Conservation (phyloP, 73 alveolate genomes). For the Breviolum minutum region DNA sequence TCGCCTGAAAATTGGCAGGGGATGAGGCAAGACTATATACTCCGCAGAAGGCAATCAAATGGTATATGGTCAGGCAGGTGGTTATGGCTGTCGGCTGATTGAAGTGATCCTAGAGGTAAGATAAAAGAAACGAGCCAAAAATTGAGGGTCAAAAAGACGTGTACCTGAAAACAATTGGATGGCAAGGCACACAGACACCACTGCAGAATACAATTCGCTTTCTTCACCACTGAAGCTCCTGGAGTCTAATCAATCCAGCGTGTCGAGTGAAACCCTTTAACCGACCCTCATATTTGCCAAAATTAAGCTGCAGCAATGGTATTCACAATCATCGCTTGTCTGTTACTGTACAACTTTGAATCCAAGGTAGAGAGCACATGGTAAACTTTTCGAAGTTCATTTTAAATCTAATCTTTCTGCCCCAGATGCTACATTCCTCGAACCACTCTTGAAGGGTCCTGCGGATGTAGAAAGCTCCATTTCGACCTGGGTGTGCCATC, state of each 20-base stretch:
- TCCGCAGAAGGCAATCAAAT: too few species aligned
- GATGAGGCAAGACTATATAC: too few species aligned
- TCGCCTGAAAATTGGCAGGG: too few species aligned
- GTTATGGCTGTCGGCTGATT: too few species aligned
- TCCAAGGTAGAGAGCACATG: neutral
- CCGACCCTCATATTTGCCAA: too few species aligned
- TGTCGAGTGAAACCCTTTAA: neutral
- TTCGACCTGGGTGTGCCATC: conserved; percentile 23
- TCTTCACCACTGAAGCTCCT: conserved; percentile 82
- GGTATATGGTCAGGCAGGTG: too few species aligned
- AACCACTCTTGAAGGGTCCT: neutral
- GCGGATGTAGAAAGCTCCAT: conserved; percentile 88
- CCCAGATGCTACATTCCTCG: neutral
- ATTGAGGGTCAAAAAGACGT: too few species aligned
- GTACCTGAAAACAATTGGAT: neutral
- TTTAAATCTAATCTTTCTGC: neutral
- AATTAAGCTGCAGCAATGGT: too few species aligned
- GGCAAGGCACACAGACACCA: conserved; percentile 53
- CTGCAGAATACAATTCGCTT: conserved; percentile 58
- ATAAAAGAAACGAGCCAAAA: too few species aligned
- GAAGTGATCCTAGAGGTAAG: too few species aligned
- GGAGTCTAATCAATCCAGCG: neutral
- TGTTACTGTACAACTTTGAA: neutral
- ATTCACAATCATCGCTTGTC: neutral
- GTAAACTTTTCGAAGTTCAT: neutral